Evolutionary conservation across 2,329 filamentous ascomycete genomes (phyloP).

Genomic region (Fusarium duplospermum): DNA sequence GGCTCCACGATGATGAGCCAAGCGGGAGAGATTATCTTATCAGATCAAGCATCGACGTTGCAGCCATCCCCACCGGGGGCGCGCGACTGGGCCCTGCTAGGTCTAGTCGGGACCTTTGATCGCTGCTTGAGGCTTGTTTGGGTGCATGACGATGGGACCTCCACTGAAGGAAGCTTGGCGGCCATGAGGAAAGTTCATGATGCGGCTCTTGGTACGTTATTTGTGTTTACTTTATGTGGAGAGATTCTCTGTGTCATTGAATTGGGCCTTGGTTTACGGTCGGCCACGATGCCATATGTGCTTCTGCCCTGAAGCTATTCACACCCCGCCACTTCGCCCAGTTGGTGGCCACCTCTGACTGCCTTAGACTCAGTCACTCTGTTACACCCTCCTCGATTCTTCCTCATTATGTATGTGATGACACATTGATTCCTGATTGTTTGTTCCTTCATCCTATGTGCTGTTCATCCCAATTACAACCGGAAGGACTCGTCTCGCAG

Average conservation of each 20-base stretch:
- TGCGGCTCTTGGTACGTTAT: background rate
- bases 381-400: background rate
- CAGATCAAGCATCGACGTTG: background rate
- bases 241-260: background rate
- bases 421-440: background rate
- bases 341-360: background rate
- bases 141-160: background rate
- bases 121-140: background rate
- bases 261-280: background rate
- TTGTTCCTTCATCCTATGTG: background rate
- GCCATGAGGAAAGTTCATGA: background rate
- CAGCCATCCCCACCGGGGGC: background rate
- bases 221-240: background rate
- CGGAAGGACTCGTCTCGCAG: background rate
- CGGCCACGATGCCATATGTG: background rate
- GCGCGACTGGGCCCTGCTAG: background rate
- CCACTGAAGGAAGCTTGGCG: background rate
- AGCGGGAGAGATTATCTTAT: constrained; percentile 1
- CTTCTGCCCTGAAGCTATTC: background rate
- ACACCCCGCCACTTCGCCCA: background rate
- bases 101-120: background rate
- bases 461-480: background rate
- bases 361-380: background rate
- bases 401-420: background rate
- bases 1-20: background rate